Evolutionary conservation across 2,329 filamentous ascomycete species (phyloP).

Genomic region (Exophiala spinifera): DNA sequence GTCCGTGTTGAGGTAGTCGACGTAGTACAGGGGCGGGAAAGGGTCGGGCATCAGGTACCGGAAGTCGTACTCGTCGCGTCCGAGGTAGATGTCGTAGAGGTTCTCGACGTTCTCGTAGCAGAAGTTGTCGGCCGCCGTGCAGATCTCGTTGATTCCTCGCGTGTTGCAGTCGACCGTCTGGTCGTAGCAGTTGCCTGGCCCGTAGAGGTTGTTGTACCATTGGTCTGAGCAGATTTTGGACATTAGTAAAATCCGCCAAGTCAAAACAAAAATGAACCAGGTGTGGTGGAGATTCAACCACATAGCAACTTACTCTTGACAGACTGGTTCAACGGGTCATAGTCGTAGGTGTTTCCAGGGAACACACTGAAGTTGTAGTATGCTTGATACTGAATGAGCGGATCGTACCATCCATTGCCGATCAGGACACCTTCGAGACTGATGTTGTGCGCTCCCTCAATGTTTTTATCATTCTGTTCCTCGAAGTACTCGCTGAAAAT

Average conservation of each 20-base stretch:
- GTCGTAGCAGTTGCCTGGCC: constrained; percentile 59
- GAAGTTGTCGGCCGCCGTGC: constrained; percentile 54
- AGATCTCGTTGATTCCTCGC: constrained; percentile 47
- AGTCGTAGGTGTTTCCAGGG: constrained; percentile 39
- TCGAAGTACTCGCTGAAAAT: constrained; percentile 46
- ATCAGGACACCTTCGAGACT: constrained; percentile 36
- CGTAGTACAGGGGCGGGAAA: constrained; percentile 43
- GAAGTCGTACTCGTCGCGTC: constrained; percentile 53
- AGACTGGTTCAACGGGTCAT: constrained; percentile 29
- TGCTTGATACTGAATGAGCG: constrained; percentile 38
- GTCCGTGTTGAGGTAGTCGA: constrained; percentile 51
- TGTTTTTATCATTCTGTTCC: constrained; percentile 35
- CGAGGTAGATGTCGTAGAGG: constrained; percentile 51
- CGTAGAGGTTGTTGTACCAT: constrained; percentile 60
- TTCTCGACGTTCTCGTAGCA: constrained; percentile 54
- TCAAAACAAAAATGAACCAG: constrained; percentile 22
- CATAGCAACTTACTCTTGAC: constrained; percentile 35
- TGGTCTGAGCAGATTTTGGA: constrained; percentile 38
- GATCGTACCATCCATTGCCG: constrained; percentile 41
- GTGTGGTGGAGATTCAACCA: constrained; percentile 30
- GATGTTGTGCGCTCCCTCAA: constrained; percentile 27
- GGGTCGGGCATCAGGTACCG: constrained; percentile 36
- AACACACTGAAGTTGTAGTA: constrained; percentile 40
- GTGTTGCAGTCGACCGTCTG: constrained; percentile 55
- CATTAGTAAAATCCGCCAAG: constrained; percentile 24